These are phyloP conservation scores for Niebla homalea DNA, from an alignment of 495 filamentous ascomycete genomes.

Conservation along the genomic window DNA sequence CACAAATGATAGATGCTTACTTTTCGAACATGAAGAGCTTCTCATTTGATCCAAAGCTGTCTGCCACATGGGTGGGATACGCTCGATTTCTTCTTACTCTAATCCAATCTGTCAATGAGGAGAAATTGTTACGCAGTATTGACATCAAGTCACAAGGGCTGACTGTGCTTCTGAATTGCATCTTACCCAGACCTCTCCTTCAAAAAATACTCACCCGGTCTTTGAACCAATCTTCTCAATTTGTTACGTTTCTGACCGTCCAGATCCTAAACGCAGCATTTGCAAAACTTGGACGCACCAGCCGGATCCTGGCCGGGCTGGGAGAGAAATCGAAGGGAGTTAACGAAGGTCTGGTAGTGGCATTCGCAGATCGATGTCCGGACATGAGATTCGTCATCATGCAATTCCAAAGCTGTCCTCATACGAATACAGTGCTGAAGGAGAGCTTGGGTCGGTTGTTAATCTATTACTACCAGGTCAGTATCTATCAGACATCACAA, in stretches of 20 bases:
- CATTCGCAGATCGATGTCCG: constrained; percentile 66
- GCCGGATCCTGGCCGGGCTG: constrained; percentile 25
- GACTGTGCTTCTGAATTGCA: constrained; percentile 51
- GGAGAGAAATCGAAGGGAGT: constrained; percentile 42
- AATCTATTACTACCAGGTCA: constrained; percentile 55
- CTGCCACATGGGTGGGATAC: constrained; percentile 87
- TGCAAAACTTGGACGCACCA: constrained; percentile 53
- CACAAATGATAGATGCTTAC: constrained; percentile 75
- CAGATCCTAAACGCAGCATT: constrained; percentile 66
- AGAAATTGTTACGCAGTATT: background rate
- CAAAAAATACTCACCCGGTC: constrained; percentile 66
- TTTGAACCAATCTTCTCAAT: constrained; percentile 54
- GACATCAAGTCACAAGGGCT: background rate
- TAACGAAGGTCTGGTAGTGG: constrained; percentile 20
- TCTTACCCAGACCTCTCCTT: constrained; percentile 71
- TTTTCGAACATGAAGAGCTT: constrained; percentile 70
- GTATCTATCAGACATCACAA: no score
- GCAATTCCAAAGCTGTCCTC: constrained; percentile 49
- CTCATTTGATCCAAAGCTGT: constrained; percentile 78
- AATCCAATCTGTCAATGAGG: constrained; percentile 58
- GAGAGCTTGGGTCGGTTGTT: constrained; percentile 66
- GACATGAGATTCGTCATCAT: constrained; percentile 61
- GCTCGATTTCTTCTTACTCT: constrained; percentile 72
- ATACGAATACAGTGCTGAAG: constrained; percentile 58
- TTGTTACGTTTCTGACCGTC: constrained; percentile 72